Evolutionary conservation across 805 yeast species (phyloP), one percentile per base, ranked within the genome.

Genomic region (Metschnikowia borealis): DNA sequence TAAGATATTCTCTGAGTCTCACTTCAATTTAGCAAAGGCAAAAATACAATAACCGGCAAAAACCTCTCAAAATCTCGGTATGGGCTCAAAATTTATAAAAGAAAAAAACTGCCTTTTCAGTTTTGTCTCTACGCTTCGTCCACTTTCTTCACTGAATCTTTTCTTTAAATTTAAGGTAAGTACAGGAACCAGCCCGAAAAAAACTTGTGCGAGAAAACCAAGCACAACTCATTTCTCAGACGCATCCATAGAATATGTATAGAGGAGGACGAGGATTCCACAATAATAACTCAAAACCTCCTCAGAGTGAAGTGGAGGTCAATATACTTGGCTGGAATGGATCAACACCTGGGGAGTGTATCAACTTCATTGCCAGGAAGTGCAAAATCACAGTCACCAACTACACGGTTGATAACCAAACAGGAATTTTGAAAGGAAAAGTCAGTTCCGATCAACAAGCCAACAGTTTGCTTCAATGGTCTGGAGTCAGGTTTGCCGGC

Each of bases 401-500:
- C 62, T 72, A 82, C 10, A 58, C 64, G 2, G 79, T 82, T 6
- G 83, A 83, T 49, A 80, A 82, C 8, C 43, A 52, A 10, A 55
- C 63, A 6, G 81, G 82, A 3, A 71, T 78, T 1, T 66, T 89
- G 18, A 73, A 75, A 38, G 96, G 87, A 0, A 73, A 72, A 15
- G 91, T 87, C 14, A 70, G 71, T 37, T 67, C 66, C 3, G 70
- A 73, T 31, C 67, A 68, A 23, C 89, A 87, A 17, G 89, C 89
- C 0, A 74, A 79, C 18, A 77, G 73, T 6, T 68, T 89, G 44
- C 64, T 71, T 38, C 79, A 77, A 52, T 84, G 85, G 80, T 74
- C 78, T 38, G 96, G 96, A n/a, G 83, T 85, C 46, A 74, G 83
- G 52, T 90, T 89, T 71, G 95, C 96, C 1, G 92, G 94, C 8